Conservation (phyloP, 768 basidiomycete genomes). For the Calocybe gangraenosa region DNA sequence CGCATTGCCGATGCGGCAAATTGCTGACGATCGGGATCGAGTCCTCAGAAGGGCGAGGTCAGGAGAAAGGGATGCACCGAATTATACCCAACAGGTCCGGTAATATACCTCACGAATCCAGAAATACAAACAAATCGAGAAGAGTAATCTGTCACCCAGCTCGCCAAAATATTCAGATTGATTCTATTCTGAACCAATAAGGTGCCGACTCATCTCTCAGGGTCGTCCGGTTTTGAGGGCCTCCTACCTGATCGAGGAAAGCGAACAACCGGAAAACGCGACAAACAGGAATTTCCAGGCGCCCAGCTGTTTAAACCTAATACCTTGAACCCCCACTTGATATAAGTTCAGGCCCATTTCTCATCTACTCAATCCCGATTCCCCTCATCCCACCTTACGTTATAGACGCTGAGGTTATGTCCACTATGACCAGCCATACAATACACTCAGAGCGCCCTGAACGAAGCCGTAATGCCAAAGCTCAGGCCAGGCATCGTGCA, state of each 20-base stretch:
- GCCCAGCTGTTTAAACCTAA: conserved; percentile 27
- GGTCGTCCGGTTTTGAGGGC: conserved; percentile 33
- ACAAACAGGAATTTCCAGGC: conserved; percentile 31
- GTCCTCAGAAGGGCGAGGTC: conserved; percentile 2
- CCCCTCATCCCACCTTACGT: conserved; percentile 47
- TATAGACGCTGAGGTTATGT: conserved; percentile 53
- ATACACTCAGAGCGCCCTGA: conserved; percentile 65
- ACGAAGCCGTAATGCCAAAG: conserved; percentile 83
- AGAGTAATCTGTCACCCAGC: conserved; percentile 2
- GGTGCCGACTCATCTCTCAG: conserved; percentile 23
- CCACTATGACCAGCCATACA: conserved; percentile 54
- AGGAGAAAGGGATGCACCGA: conserved; percentile 20
- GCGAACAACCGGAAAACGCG: conserved; percentile 48
- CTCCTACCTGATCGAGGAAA: conserved; percentile 41
- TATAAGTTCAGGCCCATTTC: conserved; percentile 36
- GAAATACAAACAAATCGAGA: conserved; percentile 5
- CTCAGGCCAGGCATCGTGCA: conserved; percentile 86
- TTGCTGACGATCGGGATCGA: conserved; percentile 7
- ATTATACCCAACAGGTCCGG: conserved; percentile 15
- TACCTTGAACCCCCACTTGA: conserved; percentile 29
- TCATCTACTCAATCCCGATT: conserved; percentile 46
- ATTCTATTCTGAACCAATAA: conserved; percentile 20
- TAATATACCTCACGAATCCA: conserved; percentile 2
- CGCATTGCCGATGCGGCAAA: conserved; percentile 23
- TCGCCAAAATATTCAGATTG: conserved; percentile 12